Evolutionary conservation across 164 flowering plant genomes (phyloP).

Genomic region (Nymphaea thermarum): DNA sequence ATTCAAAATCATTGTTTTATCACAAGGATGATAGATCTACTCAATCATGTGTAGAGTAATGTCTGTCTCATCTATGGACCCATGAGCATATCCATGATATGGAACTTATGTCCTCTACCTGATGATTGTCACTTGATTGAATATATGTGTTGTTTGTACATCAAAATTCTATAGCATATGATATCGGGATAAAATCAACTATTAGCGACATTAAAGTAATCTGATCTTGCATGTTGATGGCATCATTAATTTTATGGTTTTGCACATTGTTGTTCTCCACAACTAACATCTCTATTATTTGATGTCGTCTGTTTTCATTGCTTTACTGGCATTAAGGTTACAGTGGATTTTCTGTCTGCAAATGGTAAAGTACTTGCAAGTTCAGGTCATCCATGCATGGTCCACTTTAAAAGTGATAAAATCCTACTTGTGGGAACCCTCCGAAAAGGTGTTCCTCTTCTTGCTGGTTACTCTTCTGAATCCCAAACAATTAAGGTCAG

Average conservation of each 20-base stretch:
- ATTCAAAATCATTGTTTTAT: too few relatives aligned
- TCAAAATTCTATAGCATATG: too few relatives aligned
- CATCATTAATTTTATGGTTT: not conserved
- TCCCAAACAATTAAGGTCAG: slow-evolving; percentile 45
- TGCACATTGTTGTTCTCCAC: not conserved
- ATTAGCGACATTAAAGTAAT: not conserved
- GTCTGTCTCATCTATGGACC: too few relatives aligned
- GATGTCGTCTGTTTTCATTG: not conserved
- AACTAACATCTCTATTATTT: not conserved
- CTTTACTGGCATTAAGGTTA: slow-evolving; percentile 35
- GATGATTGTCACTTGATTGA: too few relatives aligned
- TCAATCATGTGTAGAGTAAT: too few relatives aligned
- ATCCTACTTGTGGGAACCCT: slow-evolving; percentile 47
- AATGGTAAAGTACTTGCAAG: slow-evolving; percentile 41
- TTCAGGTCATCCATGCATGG: slow-evolving; percentile 58
- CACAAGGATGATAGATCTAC: too few relatives aligned
- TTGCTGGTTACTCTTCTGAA: slow-evolving; percentile 66
- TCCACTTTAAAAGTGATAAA: slow-evolving; percentile 57
- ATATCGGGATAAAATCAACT: too few relatives aligned
- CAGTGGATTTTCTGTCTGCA: slow-evolving; percentile 55
- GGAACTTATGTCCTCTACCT: too few relatives aligned
- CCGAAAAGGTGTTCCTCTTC: slow-evolving; percentile 47
- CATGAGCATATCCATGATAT: too few relatives aligned
- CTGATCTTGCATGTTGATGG: not conserved
- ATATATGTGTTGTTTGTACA: too few relatives aligned